These are phyloP conservation scores for Neonectria coccinea DNA, from an alignment of 2,329 filamentous ascomycete species.

Conservation along the genomic window DNA sequence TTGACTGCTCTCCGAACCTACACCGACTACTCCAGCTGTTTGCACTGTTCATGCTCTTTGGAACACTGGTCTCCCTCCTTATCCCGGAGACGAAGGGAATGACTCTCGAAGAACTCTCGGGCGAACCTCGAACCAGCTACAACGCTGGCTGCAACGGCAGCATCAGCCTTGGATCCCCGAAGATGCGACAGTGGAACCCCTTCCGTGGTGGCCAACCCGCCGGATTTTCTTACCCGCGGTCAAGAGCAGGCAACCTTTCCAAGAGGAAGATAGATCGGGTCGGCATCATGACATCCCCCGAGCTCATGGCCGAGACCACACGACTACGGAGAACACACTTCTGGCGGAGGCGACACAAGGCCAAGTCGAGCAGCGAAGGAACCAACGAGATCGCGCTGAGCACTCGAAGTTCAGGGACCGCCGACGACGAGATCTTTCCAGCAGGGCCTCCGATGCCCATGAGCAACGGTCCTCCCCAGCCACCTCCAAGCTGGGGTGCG, in stretches of 20 bases:
- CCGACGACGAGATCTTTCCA: constrained; percentile 42
- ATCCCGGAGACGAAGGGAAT: constrained; percentile 82
- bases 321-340: constrained; percentile 43
- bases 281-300: constrained; percentile 60
- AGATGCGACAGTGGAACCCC: constrained; percentile 56
- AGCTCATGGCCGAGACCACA: constrained; percentile 48
- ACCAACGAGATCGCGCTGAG: constrained; percentile 51
- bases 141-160: constrained; percentile 65
- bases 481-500: constrained; percentile 47
- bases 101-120: constrained; percentile 78
- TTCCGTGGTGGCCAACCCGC: constrained; percentile 64
- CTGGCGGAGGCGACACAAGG: constrained; percentile 47
- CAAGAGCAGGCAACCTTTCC: constrained; percentile 41
- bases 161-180: constrained; percentile 52
- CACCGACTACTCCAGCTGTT: constrained; percentile 82
- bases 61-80: constrained; percentile 75
- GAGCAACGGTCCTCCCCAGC: constrained; percentile 31
- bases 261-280: constrained; percentile 48
- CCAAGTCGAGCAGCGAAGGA: constrained; percentile 44
- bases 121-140: constrained; percentile 72
- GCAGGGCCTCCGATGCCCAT: constrained; percentile 30
- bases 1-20: constrained; percentile 68
- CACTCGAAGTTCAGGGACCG: constrained; percentile 45
- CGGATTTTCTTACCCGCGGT: constrained; percentile 61
- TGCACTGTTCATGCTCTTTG: constrained; percentile 82